Evolutionary conservation across 805 yeast species (phyloP), one percentile per base, ranked within the genome.

Genomic region (Tetrapisispora fleetii): DNA sequence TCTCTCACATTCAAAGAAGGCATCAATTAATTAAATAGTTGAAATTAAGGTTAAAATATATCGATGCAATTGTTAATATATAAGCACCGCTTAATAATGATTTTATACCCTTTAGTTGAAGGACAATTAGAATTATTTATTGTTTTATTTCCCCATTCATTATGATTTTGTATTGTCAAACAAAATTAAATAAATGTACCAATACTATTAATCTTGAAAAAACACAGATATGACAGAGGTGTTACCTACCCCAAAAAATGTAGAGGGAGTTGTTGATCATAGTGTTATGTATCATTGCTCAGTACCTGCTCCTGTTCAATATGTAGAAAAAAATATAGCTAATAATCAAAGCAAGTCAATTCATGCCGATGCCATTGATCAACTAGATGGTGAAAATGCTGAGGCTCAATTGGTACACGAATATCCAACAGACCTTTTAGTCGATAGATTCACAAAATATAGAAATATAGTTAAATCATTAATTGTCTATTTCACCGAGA

Each of bases 381-480:
- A 43, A 30, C 11, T 41, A 18, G 38, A 30, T 30, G 17, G 14
- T 7, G 45, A 40, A 19, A 33, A 37, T 16, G 45, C 37, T 2
- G 37, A 46, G 16, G 39, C 37, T n/a, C 33, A 40, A 28, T 56
- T 40, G 46, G 64, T 62, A 8, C 58, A 60, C 35, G 68, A 64
- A 45, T 62, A 75, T 54, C 96, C 96, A 33, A 86, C 95, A 3
- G 95, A 86, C 50, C 75, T 83, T 9, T 70, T 87, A 52, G 86
- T 90, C n/a, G 76, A 79, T 40, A 69, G 96, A 53, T 87, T 87
- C 63, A 75, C 78, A 48, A 81, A 88, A 10, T 87, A 95, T 93
- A 71, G 93, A 46, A 75, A 78, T 48, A 78, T 87, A 48, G 75
- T 86, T 51, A 80, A 81, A 54, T 81, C 85, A 47, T 65, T 88